phyloP scores from a whole-genome alignment of 768 basidiomycete species.

The Lentinula guzmanii region DNA sequence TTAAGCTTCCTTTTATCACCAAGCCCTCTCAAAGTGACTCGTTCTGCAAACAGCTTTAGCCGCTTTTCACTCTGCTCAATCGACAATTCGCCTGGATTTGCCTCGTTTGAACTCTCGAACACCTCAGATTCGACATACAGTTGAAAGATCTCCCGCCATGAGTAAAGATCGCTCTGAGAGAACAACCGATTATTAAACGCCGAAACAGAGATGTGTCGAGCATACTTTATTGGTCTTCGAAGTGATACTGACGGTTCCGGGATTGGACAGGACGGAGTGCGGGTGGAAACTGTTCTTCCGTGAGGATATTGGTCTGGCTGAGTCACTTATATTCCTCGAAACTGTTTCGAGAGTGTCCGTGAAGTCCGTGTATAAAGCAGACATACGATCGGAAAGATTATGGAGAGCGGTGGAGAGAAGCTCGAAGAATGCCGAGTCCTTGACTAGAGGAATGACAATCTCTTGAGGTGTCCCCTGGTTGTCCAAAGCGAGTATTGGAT shows the following conservation, averaged over 20 bases:
- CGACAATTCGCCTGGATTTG: slow-evolving; percentile 58
- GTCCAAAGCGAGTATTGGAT: background rate
- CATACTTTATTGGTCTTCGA: slow-evolving; percentile 13
- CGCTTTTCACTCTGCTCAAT: slow-evolving; percentile 66
- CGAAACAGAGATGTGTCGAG: background rate
- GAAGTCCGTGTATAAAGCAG: slow-evolving; percentile 45
- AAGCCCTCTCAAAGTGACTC: slow-evolving; percentile 50
- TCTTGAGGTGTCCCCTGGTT: slow-evolving; percentile 27
- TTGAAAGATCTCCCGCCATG: slow-evolving; percentile 88
- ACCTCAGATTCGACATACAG: slow-evolving; percentile 82
- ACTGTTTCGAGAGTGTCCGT: slow-evolving; percentile 30
- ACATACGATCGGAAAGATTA: slow-evolving; percentile 44
- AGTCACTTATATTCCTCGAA: slow-evolving; percentile 30
- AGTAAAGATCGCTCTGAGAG: slow-evolving; percentile 62
- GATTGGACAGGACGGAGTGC: slow-evolving; percentile 38
- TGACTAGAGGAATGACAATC: slow-evolving; percentile 71
- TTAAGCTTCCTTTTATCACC: slow-evolving; percentile 49
- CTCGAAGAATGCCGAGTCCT: slow-evolving; percentile 77
- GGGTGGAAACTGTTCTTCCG: slow-evolving; percentile 31
- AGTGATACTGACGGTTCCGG: slow-evolving; percentile 26
- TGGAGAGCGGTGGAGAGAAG: slow-evolving; percentile 59
- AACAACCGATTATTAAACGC: background rate
- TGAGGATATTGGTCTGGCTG: slow-evolving; percentile 39
- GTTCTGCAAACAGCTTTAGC: slow-evolving; percentile 55
- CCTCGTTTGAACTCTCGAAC: slow-evolving; percentile 70